Percentiles rank a stretch among this genome's conserved stretches.
Conservation (phyloP, 352 stramenopile genomes). For the Globisporangium echinulatum region DNA sequence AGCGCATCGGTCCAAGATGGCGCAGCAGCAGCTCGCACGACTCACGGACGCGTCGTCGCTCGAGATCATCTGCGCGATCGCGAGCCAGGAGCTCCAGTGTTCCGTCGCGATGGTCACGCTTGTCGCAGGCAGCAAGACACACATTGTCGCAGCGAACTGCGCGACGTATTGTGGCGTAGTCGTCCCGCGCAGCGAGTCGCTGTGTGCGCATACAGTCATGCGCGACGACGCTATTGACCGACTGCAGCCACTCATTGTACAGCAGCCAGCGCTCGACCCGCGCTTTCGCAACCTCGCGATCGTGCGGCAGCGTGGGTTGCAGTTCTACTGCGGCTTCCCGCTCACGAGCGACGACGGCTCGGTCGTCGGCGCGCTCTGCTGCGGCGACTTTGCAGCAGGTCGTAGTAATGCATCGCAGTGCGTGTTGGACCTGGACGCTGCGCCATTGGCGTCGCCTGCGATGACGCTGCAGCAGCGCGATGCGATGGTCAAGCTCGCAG, state of each 20-base stretch:
- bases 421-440: neutral
- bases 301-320: conserved; percentile 7
- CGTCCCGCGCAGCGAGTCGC: conserved; percentile 6
- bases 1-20: conserved; percentile 13
- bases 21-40: conserved; percentile 6
- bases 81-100: conserved; percentile 10
- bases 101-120: conserved; percentile 16
- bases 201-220: conserved; percentile 16
- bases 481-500: conserved; percentile 12
- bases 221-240: neutral
- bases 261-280: conserved; percentile 4
- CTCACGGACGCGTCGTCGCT: conserved; percentile 14
- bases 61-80: conserved; percentile 19
- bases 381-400: conserved; percentile 8
- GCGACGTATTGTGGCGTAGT: conserved; percentile 1
- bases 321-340: conserved; percentile 19
- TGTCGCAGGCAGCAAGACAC: conserved; percentile 7
- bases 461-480: conserved; percentile 8
- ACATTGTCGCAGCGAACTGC: conserved; percentile 14
- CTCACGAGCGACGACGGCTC: conserved; percentile 5
- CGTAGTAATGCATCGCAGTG: neutral
- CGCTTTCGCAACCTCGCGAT: conserved; percentile 13
- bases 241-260: conserved; percentile 6
- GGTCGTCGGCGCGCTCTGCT: conserved; percentile 17
- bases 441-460: neutral